A percentile compares a stretch with the other conserved stretches of the same genome.
Conservation (phyloP, 495 filamentous ascomycete species). For the Pseudevernia furfuracea region DNA sequence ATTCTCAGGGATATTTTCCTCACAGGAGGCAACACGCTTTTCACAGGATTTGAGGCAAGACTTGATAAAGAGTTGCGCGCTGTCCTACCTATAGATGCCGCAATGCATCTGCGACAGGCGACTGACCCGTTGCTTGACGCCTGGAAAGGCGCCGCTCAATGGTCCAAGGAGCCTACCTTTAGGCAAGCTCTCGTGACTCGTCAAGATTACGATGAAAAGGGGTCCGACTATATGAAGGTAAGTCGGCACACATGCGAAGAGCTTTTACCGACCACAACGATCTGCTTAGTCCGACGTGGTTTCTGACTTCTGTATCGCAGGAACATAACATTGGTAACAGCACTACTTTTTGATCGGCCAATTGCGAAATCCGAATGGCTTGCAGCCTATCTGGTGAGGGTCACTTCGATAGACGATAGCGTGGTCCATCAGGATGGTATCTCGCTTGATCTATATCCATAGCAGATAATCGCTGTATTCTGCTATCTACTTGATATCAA, state of each 20-base stretch:
- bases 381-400: background rate
- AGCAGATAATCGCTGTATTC: background rate
- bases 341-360: conserved; percentile 6
- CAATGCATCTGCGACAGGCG: conserved; percentile 60
- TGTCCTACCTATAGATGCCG: conserved; percentile 60
- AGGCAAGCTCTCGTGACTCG: conserved; percentile 47
- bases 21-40: conserved; percentile 87
- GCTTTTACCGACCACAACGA: background rate
- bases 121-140: conserved; percentile 72
- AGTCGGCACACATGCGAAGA: conserved; percentile 15
- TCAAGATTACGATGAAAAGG: conserved; percentile 78
- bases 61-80: conserved; percentile 63
- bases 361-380: background rate
- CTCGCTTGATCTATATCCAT: background rate
- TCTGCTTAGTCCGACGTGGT: background rate
- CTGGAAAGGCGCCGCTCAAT: conserved; percentile 85
- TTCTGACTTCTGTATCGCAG: conserved; percentile 34
- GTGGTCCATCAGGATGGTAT: background rate
- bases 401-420: background rate
- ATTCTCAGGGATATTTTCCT: conserved; percentile 83
- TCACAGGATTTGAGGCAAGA: conserved; percentile 78
- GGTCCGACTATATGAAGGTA: conserved; percentile 79
- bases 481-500: background rate
- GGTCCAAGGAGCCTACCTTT: conserved; percentile 43
- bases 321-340: conserved; percentile 77